Evolutionary conservation across 2,329 filamentous ascomycete genomes (phyloP).

Genomic region (Penicillium sclerotiorum): DNA sequence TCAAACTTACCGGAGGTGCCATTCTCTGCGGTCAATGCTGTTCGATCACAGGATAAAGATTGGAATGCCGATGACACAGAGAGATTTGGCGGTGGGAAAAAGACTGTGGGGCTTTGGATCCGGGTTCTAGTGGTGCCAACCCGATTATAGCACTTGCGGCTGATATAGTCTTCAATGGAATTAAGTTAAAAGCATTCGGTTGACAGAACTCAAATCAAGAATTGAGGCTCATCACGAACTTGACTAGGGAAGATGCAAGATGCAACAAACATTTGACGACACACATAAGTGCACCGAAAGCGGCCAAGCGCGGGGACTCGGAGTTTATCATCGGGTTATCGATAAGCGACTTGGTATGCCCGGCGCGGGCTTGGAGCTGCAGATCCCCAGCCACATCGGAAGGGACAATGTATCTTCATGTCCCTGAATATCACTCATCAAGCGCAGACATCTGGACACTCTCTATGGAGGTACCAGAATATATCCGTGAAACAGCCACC

Average conservation of each 20-base stretch:
- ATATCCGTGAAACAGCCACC: not conserved
- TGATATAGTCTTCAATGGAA: too few species aligned
- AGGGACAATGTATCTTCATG: too few species aligned
- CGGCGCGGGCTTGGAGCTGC: not conserved
- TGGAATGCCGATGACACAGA: conserved; percentile 7
- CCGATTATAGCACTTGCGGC: too few species aligned
- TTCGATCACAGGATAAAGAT: conserved; percentile 3
- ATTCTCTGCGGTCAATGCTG: conserved; percentile 20
- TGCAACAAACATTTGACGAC: not conserved
- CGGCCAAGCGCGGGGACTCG: conserved; percentile 14
- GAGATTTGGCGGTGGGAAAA: conserved; percentile 29
- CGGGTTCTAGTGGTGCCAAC: not conserved
- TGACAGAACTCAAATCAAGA: too few species aligned
- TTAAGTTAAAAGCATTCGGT: too few species aligned
- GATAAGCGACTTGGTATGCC: conserved; percentile 11
- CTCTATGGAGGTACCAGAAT: not conserved
- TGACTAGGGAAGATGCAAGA: not conserved
- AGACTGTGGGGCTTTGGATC: conserved; percentile 21
- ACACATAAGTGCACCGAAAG: conserved; percentile 2
- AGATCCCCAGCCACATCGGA: conserved; percentile 5
- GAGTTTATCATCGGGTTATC: conserved; percentile 15
- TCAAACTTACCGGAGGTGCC: conserved; percentile 32
- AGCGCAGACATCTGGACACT: not conserved
- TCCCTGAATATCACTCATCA: not conserved
- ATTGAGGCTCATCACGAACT: not conserved